Base-by-base conservation (phyloP, 306 rosid species). In the Amphicarpaea edgeworthii region DNA sequence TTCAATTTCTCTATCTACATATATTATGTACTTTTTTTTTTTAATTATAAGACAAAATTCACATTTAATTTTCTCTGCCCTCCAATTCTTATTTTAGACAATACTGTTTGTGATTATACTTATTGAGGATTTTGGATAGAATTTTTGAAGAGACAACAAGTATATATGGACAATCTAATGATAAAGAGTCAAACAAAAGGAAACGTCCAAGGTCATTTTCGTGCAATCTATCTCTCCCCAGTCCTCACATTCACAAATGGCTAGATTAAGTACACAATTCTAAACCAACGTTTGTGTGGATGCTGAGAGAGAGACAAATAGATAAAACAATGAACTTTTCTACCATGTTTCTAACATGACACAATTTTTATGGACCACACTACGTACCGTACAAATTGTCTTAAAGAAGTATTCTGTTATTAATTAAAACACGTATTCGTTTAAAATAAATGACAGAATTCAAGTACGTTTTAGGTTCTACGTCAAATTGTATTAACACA, bases 401-500 rank as follows among this genome's bases (percentile, higher is more conserved):
- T 60, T 50, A 80, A 65, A 37, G 55, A 57, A 28, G 65, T 37
- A 50, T 47, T 68, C 4, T 3, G 12, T 10, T 59, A 54, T 46
- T 38, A 23, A 10, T 69, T 75, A 55, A 37, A 68, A 38, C 55
- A 8, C 8, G 54, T 62, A 69, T 69, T 49, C 28, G 59, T 50
- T 60, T 30, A 20, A 50, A 54, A 37, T 68, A 47, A 6, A 45
- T 4, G 34, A 17, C 26, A 3, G 61, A 61, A 70, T 62, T 32
- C 2, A 80, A 67, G 59, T 34, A 43, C 47, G 54, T 68, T 64
- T 23, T 2, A 45, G 75, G 65, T 69, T 78, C 73, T 69, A 75
- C 86, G 86, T 83, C 62, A 51, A 30, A 24, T 55, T 68, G 82
- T 82, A 79, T 77, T 68, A 82, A 65, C 76, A 76, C 90, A 84